These are phyloP conservation scores for Hanseniaspora clermontiae DNA, from an alignment of 805 yeast species.

Conservation along the genomic window DNA sequence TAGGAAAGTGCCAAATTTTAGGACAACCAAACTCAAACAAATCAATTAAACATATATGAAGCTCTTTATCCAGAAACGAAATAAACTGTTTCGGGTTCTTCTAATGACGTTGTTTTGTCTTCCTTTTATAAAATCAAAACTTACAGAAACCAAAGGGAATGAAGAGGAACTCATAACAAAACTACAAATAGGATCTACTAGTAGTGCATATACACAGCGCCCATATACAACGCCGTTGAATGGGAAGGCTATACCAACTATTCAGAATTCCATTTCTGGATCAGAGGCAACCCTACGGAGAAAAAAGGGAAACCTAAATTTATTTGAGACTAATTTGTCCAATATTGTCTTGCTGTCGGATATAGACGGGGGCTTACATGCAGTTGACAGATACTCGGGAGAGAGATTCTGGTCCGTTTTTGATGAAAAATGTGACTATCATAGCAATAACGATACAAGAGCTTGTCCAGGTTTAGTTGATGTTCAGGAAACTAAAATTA, in stretches of 20 bases:
- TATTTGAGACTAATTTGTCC: constrained; percentile 7
- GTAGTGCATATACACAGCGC: background rate
- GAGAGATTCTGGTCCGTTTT: constrained; percentile 62
- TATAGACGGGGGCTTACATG: constrained; percentile 78
- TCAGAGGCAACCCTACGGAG: constrained; percentile 5
- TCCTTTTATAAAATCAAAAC: background rate
- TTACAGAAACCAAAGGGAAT: background rate
- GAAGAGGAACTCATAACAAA: constrained; percentile 7
- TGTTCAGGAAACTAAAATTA: constrained; percentile 21
- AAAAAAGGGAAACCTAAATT: constrained; percentile 1
- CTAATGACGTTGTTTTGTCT: background rate
- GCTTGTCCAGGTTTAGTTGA: constrained; percentile 41
- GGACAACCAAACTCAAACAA: no score
- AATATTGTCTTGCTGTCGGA: constrained; percentile 35
- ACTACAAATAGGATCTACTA: background rate
- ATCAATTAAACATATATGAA: background rate
- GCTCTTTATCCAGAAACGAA: background rate
- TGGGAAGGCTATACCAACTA: background rate
- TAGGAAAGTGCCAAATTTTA: no score
- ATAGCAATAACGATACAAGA: background rate
- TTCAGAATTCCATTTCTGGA: constrained; percentile 4
- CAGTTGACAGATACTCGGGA: constrained; percentile 64
- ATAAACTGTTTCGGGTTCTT: background rate
- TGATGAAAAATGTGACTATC: constrained; percentile 29
- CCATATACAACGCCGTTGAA: background rate